phyloP scores from a whole-genome alignment of 2,329 filamentous ascomycete genomes.

The Ascocoryne sarcoides region DNA sequence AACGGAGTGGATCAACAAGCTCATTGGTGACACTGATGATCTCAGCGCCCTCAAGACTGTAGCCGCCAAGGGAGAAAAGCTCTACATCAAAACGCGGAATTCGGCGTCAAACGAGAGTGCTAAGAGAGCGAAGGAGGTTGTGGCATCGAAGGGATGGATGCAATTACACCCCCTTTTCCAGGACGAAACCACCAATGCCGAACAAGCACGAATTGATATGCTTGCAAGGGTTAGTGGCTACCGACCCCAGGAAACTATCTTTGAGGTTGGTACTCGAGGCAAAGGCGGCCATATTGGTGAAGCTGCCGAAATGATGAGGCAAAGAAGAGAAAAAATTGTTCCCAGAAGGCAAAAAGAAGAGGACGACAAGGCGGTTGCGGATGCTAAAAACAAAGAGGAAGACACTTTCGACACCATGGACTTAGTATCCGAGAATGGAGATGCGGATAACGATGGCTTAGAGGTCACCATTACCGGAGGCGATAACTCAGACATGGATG shows the following conservation, averaged over 20 bases:
- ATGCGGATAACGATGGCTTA: conserved; percentile 32
- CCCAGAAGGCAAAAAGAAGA: conserved; percentile 38
- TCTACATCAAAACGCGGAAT: conserved; percentile 84
- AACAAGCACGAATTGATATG: conserved; percentile 75
- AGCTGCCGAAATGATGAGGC: conserved; percentile 68
- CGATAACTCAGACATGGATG: conserved; percentile 39
- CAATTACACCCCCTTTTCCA: conserved; percentile 77
- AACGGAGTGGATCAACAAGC: conserved; percentile 75
- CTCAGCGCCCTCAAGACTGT: conserved; percentile 63
- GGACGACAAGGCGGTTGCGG: conserved; percentile 32
- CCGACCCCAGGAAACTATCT: conserved; percentile 88
- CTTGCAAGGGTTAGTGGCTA: conserved; percentile 82
- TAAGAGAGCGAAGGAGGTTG: conserved; percentile 72
- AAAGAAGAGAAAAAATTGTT: conserved; percentile 60
- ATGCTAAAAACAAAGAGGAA: conserved; percentile 29
- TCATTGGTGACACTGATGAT: conserved; percentile 68
- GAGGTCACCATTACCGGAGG: conserved; percentile 28
- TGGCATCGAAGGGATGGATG: conserved; percentile 59
- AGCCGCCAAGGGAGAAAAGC: conserved; percentile 79
- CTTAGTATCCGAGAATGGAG: conserved; percentile 27
- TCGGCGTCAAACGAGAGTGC: conserved; percentile 86
- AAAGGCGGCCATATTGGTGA: conserved; percentile 48
- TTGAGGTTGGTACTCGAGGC: conserved; percentile 75
- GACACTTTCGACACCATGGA: conserved; percentile 12
- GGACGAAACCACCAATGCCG: conserved; percentile 53